A percentile compares a stretch with the other conserved stretches of the same genome.
Evolutionary conservation across 345 rosid species (phyloP).

Genomic region (Melaleuca alternifolia): DNA sequence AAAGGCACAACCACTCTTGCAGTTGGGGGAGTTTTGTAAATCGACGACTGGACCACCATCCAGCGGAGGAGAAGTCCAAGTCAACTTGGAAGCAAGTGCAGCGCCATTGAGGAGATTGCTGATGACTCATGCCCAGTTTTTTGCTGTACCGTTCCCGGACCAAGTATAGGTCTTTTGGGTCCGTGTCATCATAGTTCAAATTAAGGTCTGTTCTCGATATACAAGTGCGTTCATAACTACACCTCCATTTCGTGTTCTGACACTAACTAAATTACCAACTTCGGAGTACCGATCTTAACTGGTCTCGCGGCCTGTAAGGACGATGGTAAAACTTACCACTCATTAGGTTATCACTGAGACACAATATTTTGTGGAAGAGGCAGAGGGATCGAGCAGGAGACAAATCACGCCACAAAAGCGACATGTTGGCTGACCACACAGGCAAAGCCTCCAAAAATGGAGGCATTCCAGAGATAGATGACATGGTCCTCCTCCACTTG

Average conservation of each 20-base stretch:
- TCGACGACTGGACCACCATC: not conserved
- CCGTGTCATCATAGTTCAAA: not conserved
- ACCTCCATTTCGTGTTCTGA: not conserved
- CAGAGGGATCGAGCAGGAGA: not conserved
- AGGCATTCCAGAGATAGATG: not conserved
- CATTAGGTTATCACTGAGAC: not conserved
- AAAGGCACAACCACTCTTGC: not conserved
- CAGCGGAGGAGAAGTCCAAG: not conserved
- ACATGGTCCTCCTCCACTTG: not conserved
- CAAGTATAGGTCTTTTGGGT: not conserved
- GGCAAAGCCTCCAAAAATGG: not conserved
- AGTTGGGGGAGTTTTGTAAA: not conserved
- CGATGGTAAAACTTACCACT: not conserved
- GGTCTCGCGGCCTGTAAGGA: not conserved
- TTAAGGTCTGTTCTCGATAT: not conserved
- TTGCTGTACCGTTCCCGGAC: rapidly evolving
- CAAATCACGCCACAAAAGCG: not conserved
- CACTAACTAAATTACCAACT: not conserved
- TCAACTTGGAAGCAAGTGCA: not conserved
- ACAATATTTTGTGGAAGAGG: not conserved
- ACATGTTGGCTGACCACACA: not conserved
- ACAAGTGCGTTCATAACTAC: rapidly evolving
- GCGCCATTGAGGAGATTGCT: not conserved
- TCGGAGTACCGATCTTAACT: not conserved
- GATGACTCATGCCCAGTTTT: not conserved